Conservation (phyloP, 2,329 filamentous ascomycete species). For the Fusarium odoratissimum region DNA sequence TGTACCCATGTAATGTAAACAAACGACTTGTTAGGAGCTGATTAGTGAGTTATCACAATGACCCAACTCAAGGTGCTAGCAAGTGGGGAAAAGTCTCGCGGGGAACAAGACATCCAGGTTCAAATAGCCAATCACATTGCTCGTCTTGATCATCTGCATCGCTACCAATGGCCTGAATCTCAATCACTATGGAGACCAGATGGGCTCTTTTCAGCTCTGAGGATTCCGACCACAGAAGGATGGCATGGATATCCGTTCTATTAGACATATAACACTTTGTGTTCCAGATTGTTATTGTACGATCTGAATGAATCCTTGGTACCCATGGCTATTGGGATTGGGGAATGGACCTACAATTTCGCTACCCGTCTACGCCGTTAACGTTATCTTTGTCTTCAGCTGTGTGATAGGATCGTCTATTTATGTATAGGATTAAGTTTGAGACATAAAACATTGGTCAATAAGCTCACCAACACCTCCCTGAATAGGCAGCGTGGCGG, state of each 20-base stretch:
- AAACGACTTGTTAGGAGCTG: neutral
- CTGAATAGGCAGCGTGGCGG: neutral
- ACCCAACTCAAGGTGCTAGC: neutral
- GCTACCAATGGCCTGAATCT: slow-evolving; percentile 28
- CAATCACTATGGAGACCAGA: slow-evolving; percentile 31
- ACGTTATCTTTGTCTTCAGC: neutral
- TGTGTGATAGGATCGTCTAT: neutral
- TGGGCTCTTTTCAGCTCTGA: neutral
- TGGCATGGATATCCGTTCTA: neutral
- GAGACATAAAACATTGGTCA: neutral
- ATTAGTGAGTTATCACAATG: slow-evolving; percentile 5
- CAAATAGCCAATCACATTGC: slow-evolving; percentile 13
- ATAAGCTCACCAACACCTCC: neutral
- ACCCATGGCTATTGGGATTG: neutral
- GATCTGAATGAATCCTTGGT: neutral
- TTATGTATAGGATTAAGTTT: neutral
- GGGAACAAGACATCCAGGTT: neutral
- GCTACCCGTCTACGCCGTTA: neutral
- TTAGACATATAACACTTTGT: neutral
- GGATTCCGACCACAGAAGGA: neutral
- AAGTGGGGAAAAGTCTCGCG: slow-evolving; percentile 2
- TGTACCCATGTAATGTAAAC: slow-evolving; percentile 2
- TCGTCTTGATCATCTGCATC: slow-evolving; percentile 19
- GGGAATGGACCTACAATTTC: slow-evolving; percentile 2
- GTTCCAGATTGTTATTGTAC: neutral